A percentile compares a stretch with the other conserved stretches of the same genome.
Conservation (phyloP, 768 basidiomycete species). For the Pleurotus tuoliensis region DNA sequence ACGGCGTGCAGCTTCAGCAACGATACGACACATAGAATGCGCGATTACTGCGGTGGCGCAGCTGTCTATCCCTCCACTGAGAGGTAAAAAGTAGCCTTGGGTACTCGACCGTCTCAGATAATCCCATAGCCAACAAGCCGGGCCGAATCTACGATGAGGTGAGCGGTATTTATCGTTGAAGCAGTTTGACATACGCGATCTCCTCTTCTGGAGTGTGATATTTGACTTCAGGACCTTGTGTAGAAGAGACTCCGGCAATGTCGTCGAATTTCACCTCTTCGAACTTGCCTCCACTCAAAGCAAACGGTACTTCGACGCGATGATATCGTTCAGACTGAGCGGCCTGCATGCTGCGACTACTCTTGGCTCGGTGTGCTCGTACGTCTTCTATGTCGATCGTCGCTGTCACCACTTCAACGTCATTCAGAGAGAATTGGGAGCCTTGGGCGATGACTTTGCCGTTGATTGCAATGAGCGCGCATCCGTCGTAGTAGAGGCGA, state of each 20-base stretch:
- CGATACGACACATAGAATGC: slow-evolving; percentile 93
- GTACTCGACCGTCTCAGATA: slow-evolving; percentile 91
- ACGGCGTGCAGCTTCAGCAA: slow-evolving; percentile 68
- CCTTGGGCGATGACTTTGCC: slow-evolving; percentile 92
- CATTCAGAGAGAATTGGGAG: slow-evolving; percentile 91
- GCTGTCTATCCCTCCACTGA: slow-evolving; percentile 96
- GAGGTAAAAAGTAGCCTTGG: slow-evolving; percentile 92
- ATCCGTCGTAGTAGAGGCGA: slow-evolving; percentile 96
- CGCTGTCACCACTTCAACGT: slow-evolving; percentile 95
- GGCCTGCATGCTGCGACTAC: slow-evolving; percentile 89
- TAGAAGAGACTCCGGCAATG: slow-evolving; percentile 33
- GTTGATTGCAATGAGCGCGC: slow-evolving; percentile 93
- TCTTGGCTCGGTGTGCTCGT: slow-evolving; percentile 79
- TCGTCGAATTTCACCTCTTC: slow-evolving; percentile 57
- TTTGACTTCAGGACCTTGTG: slow-evolving; percentile 40
- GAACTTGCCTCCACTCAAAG: slow-evolving; percentile 73
- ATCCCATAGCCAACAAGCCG: slow-evolving; percentile 99
- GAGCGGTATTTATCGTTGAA: neutral
- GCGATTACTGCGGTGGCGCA: slow-evolving; percentile 97
- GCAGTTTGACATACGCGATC: slow-evolving; percentile 72
- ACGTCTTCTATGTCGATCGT: slow-evolving; percentile 98
- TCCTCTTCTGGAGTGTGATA: slow-evolving; percentile 94
- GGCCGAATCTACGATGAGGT: slow-evolving; percentile 67
- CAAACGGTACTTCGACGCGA: slow-evolving; percentile 77
- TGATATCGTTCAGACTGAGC: slow-evolving; percentile 71